Evolutionary conservation across 2,329 filamentous ascomycete species (phyloP), one percentile per base, ranked within the genome.

Genomic region (Aspergillus oerlinghausenensis): DNA sequence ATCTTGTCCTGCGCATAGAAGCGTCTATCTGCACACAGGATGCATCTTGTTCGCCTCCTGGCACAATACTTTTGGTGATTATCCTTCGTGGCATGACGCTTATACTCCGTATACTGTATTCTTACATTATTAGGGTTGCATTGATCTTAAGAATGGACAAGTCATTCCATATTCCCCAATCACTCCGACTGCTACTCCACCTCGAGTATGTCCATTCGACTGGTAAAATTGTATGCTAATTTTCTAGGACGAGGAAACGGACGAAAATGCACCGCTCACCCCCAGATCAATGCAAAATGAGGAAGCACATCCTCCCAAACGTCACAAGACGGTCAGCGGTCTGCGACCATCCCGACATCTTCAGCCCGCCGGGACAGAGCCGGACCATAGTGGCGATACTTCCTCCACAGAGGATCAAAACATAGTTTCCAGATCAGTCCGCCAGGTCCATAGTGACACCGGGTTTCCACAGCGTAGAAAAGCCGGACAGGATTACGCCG

Each of bases 241-340:
- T 38, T 17, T 1, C 5, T 38, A 38, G 32, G 32, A 38, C 5
- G 6, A 38, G 3, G 14, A 38, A 17, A 17, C 32, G 5, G 32
- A 35, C 14, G 32, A 17, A 5, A 35, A 1, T 14, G 45, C 32
- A 7, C 48, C 53, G 4, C 47, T 51, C 9, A 57, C 56, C 8
- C 50, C 57, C 3, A 49, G 55, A 21, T 52, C 53, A 11, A 51
- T 53, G 9, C 28, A 28, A 48, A 42, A 55, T 43, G 56, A 55
- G 26, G 52, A 55, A 32, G 38, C 40, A 14, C 60, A 45, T 28
- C 19, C 32, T 10, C 43, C 42, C 17, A 64, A 66, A 49, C 65
- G 69, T 10, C 67, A 69, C 19, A 71, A 70, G 50, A 68, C 67
- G 2, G 69, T 70, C 11, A 70, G 71, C 29, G 67, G 70, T 23